A percentile compares a stretch with the other conserved stretches of the same genome.
Conservation (phyloP, 176 grass and related monocot genomes). For the Oryza meyeriana region DNA sequence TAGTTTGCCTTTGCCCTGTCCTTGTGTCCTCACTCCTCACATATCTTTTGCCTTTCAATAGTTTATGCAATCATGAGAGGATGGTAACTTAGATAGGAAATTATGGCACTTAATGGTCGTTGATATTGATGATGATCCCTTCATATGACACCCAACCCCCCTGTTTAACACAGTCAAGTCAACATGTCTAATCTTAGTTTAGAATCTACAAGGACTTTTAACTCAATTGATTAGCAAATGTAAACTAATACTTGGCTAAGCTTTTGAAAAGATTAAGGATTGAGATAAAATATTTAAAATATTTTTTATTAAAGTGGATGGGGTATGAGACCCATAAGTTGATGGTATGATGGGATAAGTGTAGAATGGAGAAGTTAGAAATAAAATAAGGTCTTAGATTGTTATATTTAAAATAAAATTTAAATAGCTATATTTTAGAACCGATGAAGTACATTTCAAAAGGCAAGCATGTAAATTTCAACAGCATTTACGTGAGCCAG, state of each 20-base stretch:
- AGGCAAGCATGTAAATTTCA: neutral
- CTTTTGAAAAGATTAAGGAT: too few relatives aligned
- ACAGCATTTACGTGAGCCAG: neutral
- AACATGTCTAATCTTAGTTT: constrained; percentile 15
- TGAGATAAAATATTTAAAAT: too few relatives aligned
- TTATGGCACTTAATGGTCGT: constrained; percentile 4
- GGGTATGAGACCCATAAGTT: too few relatives aligned
- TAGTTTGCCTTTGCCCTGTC: neutral
- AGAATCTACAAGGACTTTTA: constrained; percentile 2
- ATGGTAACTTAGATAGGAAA: neutral
- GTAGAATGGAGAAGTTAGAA: too few relatives aligned
- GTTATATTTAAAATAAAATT: too few relatives aligned
- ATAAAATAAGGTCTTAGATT: too few relatives aligned
- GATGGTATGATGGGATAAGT: too few relatives aligned
- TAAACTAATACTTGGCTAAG: too few relatives aligned
- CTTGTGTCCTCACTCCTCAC: neutral
- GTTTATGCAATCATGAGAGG: neutral
- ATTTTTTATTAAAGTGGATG: too few relatives aligned
- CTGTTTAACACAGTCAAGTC: neutral
- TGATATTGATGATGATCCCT: constrained; percentile 7
- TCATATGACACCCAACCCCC: constrained; percentile 26
- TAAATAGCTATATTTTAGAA: too few relatives aligned
- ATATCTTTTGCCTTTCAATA: neutral
- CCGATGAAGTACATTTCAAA: neutral
- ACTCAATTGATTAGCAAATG: neutral